A percentile compares a stretch with the other conserved stretches of the same genome.
These are phyloP conservation scores for Eleusine coracana DNA, from an alignment of 176 grass and related monocot species.

Conservation along the genomic window DNA sequence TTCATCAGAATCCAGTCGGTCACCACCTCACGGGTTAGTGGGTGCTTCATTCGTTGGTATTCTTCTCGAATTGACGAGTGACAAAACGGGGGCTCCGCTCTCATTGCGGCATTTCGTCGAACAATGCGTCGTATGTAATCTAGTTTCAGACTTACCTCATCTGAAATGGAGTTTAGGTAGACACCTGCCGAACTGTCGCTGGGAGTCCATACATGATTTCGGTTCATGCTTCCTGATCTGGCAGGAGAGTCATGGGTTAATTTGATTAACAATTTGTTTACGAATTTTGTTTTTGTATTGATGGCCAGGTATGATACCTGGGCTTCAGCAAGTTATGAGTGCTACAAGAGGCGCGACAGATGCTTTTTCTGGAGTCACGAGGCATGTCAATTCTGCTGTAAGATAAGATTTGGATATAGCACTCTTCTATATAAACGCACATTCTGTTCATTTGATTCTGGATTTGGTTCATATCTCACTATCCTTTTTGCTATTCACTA, in stretches of 20 bases:
- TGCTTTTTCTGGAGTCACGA: constrained; percentile 83
- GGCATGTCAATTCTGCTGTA: constrained; percentile 83
- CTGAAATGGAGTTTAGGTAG: neutral
- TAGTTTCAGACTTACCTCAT: neutral
- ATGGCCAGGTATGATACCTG: constrained; percentile 79
- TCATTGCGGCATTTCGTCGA: constrained; percentile 33
- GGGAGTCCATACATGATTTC: neutral
- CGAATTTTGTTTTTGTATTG: constrained; percentile 14
- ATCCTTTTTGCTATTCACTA: neutral
- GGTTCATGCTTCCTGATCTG: constrained; percentile 14
- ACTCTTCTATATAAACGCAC: neutral
- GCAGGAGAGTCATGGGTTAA: constrained; percentile 6
- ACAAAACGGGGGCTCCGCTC: neutral
- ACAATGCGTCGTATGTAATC: constrained; percentile 13
- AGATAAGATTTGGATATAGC: constrained; percentile 37
- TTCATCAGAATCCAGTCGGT: neutral
- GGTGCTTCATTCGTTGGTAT: neutral
- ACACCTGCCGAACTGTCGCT: neutral
- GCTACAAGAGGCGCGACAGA: constrained; percentile 87
- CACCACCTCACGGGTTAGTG: neutral
- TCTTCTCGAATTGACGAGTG: constrained; percentile 20
- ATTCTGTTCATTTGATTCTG: constrained; percentile 10
- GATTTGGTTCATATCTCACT: constrained; percentile 21
- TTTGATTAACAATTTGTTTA: constrained; percentile 10
- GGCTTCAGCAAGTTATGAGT: constrained; percentile 83